These are phyloP conservation scores for Hygrocybe coccinea DNA, from an alignment of 768 basidiomycete genomes.

Conservation along the genomic window DNA sequence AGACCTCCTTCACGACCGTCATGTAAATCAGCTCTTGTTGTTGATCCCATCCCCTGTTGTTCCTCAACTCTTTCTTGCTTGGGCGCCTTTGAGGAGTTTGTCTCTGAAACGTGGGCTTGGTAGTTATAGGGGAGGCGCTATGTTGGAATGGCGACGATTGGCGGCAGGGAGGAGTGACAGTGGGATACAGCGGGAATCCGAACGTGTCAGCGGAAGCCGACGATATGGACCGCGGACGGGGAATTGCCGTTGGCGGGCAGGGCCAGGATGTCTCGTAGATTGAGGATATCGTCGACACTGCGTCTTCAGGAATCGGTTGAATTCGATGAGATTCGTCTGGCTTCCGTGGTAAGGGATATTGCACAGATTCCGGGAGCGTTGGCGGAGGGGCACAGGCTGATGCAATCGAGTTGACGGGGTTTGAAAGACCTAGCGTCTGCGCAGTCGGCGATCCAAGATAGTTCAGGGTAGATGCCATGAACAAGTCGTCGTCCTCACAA, in stretches of 20 bases:
- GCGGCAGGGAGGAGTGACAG: slow-evolving; percentile 15
- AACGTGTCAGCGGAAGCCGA: slow-evolving; percentile 19
- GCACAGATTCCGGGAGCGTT: slow-evolving; percentile 2
- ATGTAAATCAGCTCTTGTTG: slow-evolving; percentile 37
- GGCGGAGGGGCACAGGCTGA: slow-evolving; percentile 7
- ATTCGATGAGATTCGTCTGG: background rate
- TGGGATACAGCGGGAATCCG: slow-evolving; percentile 19
- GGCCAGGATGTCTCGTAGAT: slow-evolving; percentile 42
- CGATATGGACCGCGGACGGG: slow-evolving; percentile 21
- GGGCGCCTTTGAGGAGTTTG: background rate
- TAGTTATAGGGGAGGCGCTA: slow-evolving; percentile 9
- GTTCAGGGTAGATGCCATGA: too few species aligned
- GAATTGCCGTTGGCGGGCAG: slow-evolving; percentile 24
- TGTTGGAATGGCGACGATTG: slow-evolving; percentile 30
- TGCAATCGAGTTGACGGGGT: slow-evolving; percentile 25
- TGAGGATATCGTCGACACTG: slow-evolving; percentile 33
- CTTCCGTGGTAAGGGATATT: background rate
- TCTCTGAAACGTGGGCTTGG: background rate
- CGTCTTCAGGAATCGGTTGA: slow-evolving; percentile 26
- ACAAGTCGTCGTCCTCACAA: slow-evolving; percentile 25
- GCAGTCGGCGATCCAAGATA: too few species aligned
- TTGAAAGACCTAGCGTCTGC: slow-evolving; percentile 36
- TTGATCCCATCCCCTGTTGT: too few species aligned
- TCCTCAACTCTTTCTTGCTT: background rate
- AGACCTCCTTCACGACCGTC: slow-evolving; percentile 39